A percentile compares a stretch with the other conserved stretches of the same genome.
phyloP scores from a whole-genome alignment of 257 asterid genomes.

The Gentiana dahurica region DNA sequence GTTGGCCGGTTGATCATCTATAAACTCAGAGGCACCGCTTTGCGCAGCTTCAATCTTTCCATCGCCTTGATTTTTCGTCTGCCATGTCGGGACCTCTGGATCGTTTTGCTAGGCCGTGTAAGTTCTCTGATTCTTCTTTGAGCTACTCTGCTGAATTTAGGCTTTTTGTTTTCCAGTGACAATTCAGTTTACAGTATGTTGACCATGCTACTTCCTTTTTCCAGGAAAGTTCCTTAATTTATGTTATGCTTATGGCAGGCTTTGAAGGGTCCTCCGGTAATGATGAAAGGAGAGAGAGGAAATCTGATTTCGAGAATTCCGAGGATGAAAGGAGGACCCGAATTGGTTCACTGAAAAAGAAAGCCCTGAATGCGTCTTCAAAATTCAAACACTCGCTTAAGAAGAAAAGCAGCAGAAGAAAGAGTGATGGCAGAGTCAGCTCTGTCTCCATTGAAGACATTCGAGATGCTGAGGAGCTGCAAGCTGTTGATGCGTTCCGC shows the following conservation, averaged over 20 bases:
- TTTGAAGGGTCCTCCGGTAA: conserved; percentile 87
- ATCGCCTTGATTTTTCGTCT: conserved; percentile 7
- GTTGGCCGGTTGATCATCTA: conserved; percentile 9
- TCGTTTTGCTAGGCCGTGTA: conserved; percentile 83
- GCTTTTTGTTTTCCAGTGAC: background rate
- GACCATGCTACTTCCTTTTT: too few relatives aligned
- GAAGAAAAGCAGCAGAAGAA: conserved; percentile 82
- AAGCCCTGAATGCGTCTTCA: conserved; percentile 85
- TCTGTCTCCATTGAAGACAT: conserved; percentile 92
- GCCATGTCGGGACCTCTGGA: conserved; percentile 92
- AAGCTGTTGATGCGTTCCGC: conserved; percentile 79
- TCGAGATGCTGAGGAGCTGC: conserved; percentile 82
- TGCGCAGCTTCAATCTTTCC: background rate
- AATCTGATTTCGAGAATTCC: conserved; percentile 85
- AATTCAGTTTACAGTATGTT: too few relatives aligned
- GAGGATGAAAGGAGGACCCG: conserved; percentile 92
- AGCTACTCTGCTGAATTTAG: background rate
- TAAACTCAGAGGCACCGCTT: conserved; percentile 4
- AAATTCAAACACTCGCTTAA: conserved; percentile 91
- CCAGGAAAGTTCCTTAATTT: too few relatives aligned
- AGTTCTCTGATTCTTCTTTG: conserved; percentile 19
- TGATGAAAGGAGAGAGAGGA: conserved; percentile 83
- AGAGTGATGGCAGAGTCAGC: conserved; percentile 73
- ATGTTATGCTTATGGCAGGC: conserved; percentile 30
- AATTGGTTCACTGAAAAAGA: conserved; percentile 80